Percentiles rank a stretch among this genome's conserved stretches.
These are phyloP conservation scores for Trichomonas tenax DNA, from an alignment of 208 protist species.

Conservation along the genomic window DNA sequence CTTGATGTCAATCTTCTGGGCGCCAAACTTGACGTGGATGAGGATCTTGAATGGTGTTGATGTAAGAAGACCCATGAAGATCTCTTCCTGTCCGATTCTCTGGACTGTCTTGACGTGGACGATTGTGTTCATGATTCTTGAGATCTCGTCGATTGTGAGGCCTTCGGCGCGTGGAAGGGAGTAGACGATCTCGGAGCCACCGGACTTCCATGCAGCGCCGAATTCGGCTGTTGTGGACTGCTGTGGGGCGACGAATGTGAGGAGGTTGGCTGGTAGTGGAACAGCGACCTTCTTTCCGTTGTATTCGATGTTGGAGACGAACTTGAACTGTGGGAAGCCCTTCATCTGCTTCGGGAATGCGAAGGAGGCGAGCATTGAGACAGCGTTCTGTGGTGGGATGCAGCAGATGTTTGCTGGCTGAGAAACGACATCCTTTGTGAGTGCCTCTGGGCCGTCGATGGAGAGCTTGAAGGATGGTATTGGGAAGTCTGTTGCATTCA, in stretches of 20 bases:
- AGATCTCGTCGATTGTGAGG: background rate
- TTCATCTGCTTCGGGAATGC: background rate
- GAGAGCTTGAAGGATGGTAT: background rate
- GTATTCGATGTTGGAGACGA: background rate
- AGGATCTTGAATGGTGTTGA: background rate
- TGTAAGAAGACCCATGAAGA: background rate
- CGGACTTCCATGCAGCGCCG: background rate
- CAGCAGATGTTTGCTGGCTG: background rate
- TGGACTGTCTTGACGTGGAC: background rate
- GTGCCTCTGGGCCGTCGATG: background rate
- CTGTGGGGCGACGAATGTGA: background rate
- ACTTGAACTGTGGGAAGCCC: background rate
- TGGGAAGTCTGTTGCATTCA: background rate
- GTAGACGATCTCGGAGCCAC: background rate
- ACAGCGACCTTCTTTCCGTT: background rate
- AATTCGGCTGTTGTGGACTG: background rate
- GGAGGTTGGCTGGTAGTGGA: background rate
- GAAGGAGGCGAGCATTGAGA: background rate
- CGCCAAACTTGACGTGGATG: background rate
- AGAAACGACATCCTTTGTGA: background rate
- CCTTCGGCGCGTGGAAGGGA: background rate
- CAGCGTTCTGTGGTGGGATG: background rate
- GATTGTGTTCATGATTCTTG: background rate
- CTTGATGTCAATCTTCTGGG: background rate
- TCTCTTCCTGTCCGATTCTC: background rate